Base-by-base conservation (phyloP, 176 grass and related monocot species). In the Oryza meridionalis region DNA sequence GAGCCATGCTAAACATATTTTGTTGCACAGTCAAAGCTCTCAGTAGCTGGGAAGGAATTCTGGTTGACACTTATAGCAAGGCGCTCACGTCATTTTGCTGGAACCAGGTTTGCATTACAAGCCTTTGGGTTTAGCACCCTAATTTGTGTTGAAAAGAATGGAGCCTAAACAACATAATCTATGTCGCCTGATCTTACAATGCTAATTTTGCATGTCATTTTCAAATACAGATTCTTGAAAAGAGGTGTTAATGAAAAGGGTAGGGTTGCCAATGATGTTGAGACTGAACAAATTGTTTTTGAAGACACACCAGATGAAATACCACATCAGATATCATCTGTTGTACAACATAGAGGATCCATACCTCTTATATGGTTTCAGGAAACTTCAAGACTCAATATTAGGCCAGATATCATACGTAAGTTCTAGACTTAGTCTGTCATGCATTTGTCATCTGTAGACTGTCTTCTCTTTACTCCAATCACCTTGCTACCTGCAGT, bases 311-410 rank as follows among this genome's bases (percentile, higher is more conserved):
- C 77, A 75, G 79, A 80, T 86, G 91, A 92, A 51, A 79, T 88
- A 26, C 93, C 93, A 71, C 31, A 19, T 80, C 83, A 99, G 82
- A 94, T 99, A 87, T 51, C 93, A 81, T 96, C 93, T 84, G 81
- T 92, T 73, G 91, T 96, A 67, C 97, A 99, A 87, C 91, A 99
- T 73, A 89, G 97, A 82, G 97, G 97, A 69, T 99, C 97, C 2
- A 99, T 99, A 89, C 97, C 97, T 59, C 92, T 99, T 10, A 75
- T 94, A 43, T 99, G 97, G 97, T 99, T 94, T 81, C 97, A 99
- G 84, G 97, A 94, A 91, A 94, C 97, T 88, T 99, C 97, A 69
- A 91, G 91, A 78, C 78, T 99, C 35, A 99, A 96, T 84, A 96
- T 99, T 77, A 86, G 93, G 80, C 97, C 97, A 86, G 93, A 99